These are phyloP conservation scores for Sporothrix globosa DNA, from an alignment of 2,329 filamentous ascomycete species.

Conservation along the genomic window DNA sequence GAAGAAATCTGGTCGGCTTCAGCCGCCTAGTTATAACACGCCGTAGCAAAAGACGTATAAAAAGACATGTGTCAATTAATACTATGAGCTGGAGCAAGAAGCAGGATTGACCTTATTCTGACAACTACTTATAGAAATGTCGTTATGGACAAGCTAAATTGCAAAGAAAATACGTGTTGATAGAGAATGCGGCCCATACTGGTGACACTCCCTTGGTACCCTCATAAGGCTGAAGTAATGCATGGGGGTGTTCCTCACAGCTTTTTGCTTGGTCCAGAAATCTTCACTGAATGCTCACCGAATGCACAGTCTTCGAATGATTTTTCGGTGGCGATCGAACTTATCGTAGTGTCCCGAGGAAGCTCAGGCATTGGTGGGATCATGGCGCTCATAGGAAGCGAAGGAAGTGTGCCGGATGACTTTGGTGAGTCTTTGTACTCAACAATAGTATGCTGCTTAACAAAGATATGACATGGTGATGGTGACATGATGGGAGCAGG, in stretches of 20 bases:
- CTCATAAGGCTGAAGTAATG: neutral
- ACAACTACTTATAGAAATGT: neutral
- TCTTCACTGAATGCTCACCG: slow-evolving; percentile 20
- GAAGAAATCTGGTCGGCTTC: neutral
- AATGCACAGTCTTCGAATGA: slow-evolving; percentile 12
- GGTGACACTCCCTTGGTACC: neutral
- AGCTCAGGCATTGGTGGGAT: neutral
- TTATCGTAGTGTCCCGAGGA: neutral
- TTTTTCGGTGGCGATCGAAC: neutral
- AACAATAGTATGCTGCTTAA: slow-evolving; percentile 30
- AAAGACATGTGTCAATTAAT: neutral
- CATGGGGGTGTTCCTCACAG: neutral
- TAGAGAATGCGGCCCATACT: neutral
- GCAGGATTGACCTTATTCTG: neutral
- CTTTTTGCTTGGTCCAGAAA: slow-evolving; percentile 20
- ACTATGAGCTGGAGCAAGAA: neutral
- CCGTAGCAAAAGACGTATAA: neutral
- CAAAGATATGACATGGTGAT: slow-evolving; percentile 27
- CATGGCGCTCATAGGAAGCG: neutral
- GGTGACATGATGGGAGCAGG: neutral
- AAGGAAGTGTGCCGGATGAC: neutral
- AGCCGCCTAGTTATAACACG: neutral
- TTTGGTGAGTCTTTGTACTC: slow-evolving; percentile 21
- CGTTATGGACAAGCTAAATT: neutral
- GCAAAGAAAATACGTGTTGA: neutral